Evolutionary conservation across 2,329 filamentous ascomycete genomes (phyloP).

Genomic region (Kalmusia sp.): DNA sequence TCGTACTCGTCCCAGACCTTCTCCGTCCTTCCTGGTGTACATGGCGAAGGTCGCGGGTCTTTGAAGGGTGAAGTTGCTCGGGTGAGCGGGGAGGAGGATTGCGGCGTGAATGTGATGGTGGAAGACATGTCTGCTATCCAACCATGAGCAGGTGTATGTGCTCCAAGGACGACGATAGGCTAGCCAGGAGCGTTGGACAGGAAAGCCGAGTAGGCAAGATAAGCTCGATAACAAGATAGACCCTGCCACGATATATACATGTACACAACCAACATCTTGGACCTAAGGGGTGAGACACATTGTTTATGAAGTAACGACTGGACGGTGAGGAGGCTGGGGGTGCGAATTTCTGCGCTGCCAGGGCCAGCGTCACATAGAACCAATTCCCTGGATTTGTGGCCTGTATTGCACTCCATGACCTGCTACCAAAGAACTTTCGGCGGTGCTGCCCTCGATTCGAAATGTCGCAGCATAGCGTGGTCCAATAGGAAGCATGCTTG

Average conservation of each 20-base stretch:
- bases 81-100: constrained; percentile 28
- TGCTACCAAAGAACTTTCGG: constrained; percentile 31
- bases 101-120: constrained; percentile 25
- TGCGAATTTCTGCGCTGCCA: constrained; percentile 28
- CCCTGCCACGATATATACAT: constrained; percentile 41
- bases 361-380: constrained; percentile 42
- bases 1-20: constrained; percentile 46
- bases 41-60: constrained; percentile 33
- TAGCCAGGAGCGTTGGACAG: constrained; percentile 23
- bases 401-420: constrained; percentile 31
- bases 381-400: constrained; percentile 33
- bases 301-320: constrained; percentile 36
- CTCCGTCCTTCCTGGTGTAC: constrained; percentile 35
- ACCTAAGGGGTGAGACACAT: constrained; percentile 41
- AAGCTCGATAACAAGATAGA: constrained; percentile 36
- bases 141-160: neutral
- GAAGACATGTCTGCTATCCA: constrained; percentile 18
- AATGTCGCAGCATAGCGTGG: constrained; percentile 20
- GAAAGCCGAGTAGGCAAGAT: constrained; percentile 24
- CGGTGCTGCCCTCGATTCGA: constrained; percentile 22
- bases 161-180: constrained; percentile 11
- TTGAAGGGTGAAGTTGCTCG: constrained; percentile 36
- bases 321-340: constrained; percentile 29
- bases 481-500: constrained; percentile 30
- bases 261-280: constrained; percentile 32